These are phyloP conservation scores for Solanum bulbocastanum DNA, from an alignment of 257 asterid species.

Conservation along the genomic window DNA sequence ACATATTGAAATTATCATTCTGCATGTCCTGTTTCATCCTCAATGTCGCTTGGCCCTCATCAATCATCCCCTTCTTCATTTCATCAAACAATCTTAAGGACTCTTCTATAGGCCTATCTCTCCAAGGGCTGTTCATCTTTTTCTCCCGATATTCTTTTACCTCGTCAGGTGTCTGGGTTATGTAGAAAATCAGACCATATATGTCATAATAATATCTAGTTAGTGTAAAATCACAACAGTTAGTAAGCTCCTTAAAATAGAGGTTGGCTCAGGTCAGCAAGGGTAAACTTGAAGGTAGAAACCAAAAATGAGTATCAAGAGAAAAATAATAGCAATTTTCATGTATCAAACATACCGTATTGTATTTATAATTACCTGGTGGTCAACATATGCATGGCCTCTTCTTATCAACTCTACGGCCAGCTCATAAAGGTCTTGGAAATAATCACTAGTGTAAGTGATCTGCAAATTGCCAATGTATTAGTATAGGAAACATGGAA, in stretches of 20 bases:
- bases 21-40: constrained; percentile 99
- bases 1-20: constrained; percentile 91
- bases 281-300: not conserved
- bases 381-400: constrained; percentile 94
- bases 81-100: constrained; percentile 73
- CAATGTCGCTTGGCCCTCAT: constrained; percentile 88
- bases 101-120: constrained; percentile 79
- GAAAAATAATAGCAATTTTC: not conserved
- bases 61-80: constrained; percentile 71
- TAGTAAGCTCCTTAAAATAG: not conserved
- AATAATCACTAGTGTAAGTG: constrained; percentile 88
- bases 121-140: constrained; percentile 94
- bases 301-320: not conserved
- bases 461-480: constrained; percentile 32
- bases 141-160: constrained; percentile 81
- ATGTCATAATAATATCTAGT: constrained; percentile 20
- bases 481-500: constrained; percentile 2
- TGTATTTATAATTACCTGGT: constrained; percentile 48
- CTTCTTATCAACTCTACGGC: constrained; percentile 79
- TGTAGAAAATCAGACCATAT: not conserved
- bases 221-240: not conserved
- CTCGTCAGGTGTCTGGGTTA: constrained; percentile 73
- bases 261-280: not conserved
- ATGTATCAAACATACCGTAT: not conserved
- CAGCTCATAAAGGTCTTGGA: constrained; percentile 78